Percentiles rank a stretch among this genome's conserved stretches.
These are phyloP conservation scores for Torrubiellomyces zombiae DNA, from an alignment of 2,329 filamentous ascomycete species.

Conservation along the genomic window DNA sequence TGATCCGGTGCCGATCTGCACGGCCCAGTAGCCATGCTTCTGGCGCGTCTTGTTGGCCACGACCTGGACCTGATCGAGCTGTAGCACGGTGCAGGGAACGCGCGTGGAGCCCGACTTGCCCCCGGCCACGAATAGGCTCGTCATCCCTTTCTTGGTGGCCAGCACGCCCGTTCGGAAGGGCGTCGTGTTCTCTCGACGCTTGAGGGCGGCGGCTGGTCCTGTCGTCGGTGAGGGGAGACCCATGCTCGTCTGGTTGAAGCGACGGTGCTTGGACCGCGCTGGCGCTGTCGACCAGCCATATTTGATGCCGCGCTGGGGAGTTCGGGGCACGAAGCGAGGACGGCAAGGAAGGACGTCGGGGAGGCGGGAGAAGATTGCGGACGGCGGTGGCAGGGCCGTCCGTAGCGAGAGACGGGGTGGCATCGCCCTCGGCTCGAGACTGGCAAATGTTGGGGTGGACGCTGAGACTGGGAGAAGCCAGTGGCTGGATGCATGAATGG, in stretches of 20 bases:
- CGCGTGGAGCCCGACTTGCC: conserved; percentile 60
- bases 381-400: conserved; percentile 24
- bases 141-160: conserved; percentile 91
- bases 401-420: conserved; percentile 27
- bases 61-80: conserved; percentile 85
- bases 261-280: conserved; percentile 32
- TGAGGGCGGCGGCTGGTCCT: conserved; percentile 43
- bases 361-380: conserved; percentile 10
- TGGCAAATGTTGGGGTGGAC: conserved; percentile 3
- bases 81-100: conserved; percentile 77
- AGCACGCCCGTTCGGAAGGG: conserved; percentile 64
- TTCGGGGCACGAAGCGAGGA: conserved; percentile 28
- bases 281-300: conserved; percentile 45
- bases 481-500: too few relatives aligned
- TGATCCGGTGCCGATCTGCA: conserved; percentile 70
- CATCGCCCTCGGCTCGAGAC: conserved; percentile 20
- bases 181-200: conserved; percentile 39
- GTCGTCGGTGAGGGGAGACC: conserved; percentile 40
- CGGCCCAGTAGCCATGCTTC: conserved; percentile 80
- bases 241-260: conserved; percentile 42
- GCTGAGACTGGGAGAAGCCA: conserved; percentile 3
- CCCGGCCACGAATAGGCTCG: conserved; percentile 73
- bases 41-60: conserved; percentile 69
- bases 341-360: conserved; percentile 17
- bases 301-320: conserved; percentile 31